Conservation (phyloP, 164 flowering plant genomes). For the Nymphaea colorata region DNA sequence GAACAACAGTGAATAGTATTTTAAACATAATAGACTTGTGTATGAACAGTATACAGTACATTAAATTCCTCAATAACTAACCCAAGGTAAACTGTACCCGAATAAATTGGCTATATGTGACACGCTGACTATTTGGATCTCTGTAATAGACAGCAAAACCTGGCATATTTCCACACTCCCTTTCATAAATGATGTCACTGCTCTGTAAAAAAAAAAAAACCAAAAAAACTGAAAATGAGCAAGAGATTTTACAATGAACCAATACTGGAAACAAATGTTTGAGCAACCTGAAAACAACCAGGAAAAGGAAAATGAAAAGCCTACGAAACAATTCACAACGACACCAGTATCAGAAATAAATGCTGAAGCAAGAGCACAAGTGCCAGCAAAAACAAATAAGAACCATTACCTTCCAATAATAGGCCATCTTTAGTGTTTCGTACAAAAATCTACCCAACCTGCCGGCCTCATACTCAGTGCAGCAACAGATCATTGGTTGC, state of each 20-base stretch:
- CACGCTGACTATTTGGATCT: conserved; percentile 94
- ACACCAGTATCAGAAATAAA: too few relatives aligned
- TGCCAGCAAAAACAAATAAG: too few relatives aligned
- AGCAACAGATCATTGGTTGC: conserved; percentile 99
- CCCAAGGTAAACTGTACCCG: conserved; percentile 28
- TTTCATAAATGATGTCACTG: conserved; percentile 94
- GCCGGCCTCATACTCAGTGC: conserved; percentile 98
- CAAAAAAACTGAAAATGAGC: too few relatives aligned
- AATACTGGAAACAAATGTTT: neutral
- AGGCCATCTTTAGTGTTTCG: conserved; percentile 93
- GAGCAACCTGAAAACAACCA: neutral
- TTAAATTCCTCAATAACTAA: too few relatives aligned
- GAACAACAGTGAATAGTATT: too few relatives aligned
- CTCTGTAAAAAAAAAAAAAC: conserved; percentile 40
- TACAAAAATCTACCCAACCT: conserved; percentile 88
- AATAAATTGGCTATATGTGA: conserved; percentile 81
- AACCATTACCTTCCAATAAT: conserved; percentile 80
- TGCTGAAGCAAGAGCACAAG: too few relatives aligned
- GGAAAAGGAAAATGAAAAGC: neutral
- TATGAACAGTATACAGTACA: neutral
- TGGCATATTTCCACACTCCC: conserved; percentile 99
- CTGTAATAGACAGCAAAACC: conserved; percentile 98
- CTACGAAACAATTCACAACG: neutral
- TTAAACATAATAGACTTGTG: neutral
- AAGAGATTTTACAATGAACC: too few relatives aligned